phyloP scores from a whole-genome alignment of 2,329 filamentous ascomycete genomes.

The Exophiala oligosperma region DNA sequence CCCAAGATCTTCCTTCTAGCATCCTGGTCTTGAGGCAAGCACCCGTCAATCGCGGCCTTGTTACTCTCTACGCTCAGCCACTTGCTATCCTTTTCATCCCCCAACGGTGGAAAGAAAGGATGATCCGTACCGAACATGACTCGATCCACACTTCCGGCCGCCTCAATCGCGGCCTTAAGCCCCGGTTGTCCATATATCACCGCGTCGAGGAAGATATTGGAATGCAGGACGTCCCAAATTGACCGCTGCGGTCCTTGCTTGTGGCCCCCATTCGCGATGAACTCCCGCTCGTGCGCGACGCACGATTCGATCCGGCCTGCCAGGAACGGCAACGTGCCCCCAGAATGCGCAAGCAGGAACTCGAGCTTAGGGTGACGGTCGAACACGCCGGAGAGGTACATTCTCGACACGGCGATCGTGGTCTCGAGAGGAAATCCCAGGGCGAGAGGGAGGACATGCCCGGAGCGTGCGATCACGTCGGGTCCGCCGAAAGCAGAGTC shows the following conservation, averaged over 20 bases:
- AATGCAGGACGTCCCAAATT: slow-evolving; percentile 65
- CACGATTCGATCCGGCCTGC: slow-evolving; percentile 88
- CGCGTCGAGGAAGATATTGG: slow-evolving; percentile 83
- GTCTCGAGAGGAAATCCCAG: slow-evolving; percentile 91
- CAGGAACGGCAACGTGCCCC: slow-evolving; percentile 84
- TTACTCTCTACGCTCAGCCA: slow-evolving; percentile 52
- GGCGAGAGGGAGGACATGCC: slow-evolving; percentile 82
- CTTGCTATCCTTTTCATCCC: slow-evolving; percentile 32
- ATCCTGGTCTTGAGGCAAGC: slow-evolving; percentile 36
- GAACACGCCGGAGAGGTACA: slow-evolving; percentile 85
- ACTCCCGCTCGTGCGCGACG: slow-evolving; percentile 75
- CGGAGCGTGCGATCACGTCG: slow-evolving; percentile 68
- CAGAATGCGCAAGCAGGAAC: slow-evolving; percentile 82
- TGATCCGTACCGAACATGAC: slow-evolving; percentile 48
- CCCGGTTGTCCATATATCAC: slow-evolving; percentile 57
- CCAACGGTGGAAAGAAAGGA: slow-evolving; percentile 46
- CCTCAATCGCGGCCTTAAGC: slow-evolving; percentile 75
- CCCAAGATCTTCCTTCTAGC: slow-evolving; percentile 41
- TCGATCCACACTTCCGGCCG: slow-evolving; percentile 44
- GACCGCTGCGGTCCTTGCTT: slow-evolving; percentile 59
- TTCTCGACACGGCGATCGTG: slow-evolving; percentile 82
- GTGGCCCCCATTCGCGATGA: slow-evolving; percentile 64
- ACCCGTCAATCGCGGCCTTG: slow-evolving; percentile 44
- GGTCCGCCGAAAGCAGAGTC: slow-evolving; percentile 78
- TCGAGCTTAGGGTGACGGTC: slow-evolving; percentile 69